Percentiles rank a stretch among this genome's conserved stretches.
Evolutionary conservation across 495 filamentous ascomycete genomes (phyloP).

Genomic region (Cairneyella variabilis): DNA sequence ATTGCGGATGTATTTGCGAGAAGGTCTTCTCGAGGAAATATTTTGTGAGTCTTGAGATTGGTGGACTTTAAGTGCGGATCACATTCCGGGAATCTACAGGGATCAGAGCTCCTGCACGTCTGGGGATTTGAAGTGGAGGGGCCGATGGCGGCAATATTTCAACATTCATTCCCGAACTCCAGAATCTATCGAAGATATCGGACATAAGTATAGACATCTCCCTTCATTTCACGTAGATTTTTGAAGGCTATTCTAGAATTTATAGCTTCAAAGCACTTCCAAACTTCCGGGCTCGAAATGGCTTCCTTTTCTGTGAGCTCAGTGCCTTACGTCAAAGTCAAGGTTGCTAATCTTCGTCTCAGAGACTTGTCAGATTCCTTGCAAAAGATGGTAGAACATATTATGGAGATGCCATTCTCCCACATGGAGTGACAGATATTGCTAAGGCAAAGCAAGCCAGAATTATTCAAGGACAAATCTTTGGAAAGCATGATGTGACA

Average conservation of each 20-base stretch:
- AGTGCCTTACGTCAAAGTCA: too few species aligned
- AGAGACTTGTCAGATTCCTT: slow-evolving; percentile 79
- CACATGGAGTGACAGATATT: slow-evolving; percentile 62
- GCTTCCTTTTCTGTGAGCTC: slow-evolving; percentile 38
- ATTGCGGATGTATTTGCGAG: slow-evolving; percentile 10
- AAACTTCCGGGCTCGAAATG: slow-evolving; percentile 29
- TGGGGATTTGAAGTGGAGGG: not conserved
- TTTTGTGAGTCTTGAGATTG: not conserved
- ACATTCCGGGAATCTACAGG: slow-evolving; percentile 12
- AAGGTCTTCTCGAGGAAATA: too few species aligned
- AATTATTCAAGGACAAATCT: slow-evolving; percentile 71
- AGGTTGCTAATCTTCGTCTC: not conserved
- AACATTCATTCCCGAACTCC: not conserved
- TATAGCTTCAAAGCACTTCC: too few species aligned
- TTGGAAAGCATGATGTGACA: slow-evolving; percentile 66
- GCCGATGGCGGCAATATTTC: slow-evolving; percentile 1
- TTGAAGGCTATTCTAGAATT: too few species aligned
- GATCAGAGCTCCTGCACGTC: slow-evolving; percentile 5
- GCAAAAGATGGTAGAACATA: slow-evolving; percentile 71
- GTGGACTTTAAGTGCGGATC: slow-evolving; percentile 13
- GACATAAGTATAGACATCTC: too few species aligned
- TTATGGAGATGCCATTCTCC: slow-evolving; percentile 81
- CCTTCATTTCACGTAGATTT: too few species aligned
- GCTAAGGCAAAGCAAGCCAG: slow-evolving; percentile 60
- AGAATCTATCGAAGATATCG: too few species aligned